Base-by-base conservation (phyloP, 2,329 filamentous ascomycete genomes). In the Ophiostoma angusticollis region DNA sequence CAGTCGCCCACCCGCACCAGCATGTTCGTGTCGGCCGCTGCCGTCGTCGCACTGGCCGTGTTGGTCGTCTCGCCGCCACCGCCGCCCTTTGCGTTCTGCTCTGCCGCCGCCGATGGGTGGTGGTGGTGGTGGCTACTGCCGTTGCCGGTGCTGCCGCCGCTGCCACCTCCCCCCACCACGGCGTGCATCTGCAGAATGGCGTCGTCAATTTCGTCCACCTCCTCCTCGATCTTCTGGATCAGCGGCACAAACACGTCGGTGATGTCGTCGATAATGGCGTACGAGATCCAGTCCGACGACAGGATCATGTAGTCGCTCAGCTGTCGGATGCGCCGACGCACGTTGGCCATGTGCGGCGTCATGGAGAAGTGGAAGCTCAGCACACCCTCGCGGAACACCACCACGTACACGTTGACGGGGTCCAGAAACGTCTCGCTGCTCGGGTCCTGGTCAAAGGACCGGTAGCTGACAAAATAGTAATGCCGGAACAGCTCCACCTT, bases 391-490 rank as follows among this genome's bases (percentile, higher is more conserved):
- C 87, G 77, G 65, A 98, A 98, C 9, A 98, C 91, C 8, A 96
- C 81, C 25, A 95, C 82, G 53, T 96, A 98, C 72, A 98, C 85
- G 59, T 96, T 94, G 53, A 98, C 83, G 1, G 91, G 89, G 51
- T 96, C 85, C 32, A 98, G 70, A 56, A 93, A 94, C 54, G 93
- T 79, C 41, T 91, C 84, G 55, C 79, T 93, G 50, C 80, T 80
- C 44, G 78, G 76, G 54, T 98, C 91, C 57, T 96, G 91, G 56
- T 98, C 91, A 54, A 98, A 98, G 1, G 86, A 93, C 13, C 91
- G 82, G 58, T 98, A 98, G 58, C 94, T 96, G 62, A 98, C 84
- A 53, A 98, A 95, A 59, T 98, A 98, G 63, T 98, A 98, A 56
- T 93, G 83, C 24, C 84, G 80, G 67, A 98, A 98, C 1, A 98